Percentiles rank a stretch among this genome's conserved stretches.
Conservation (phyloP, 805 yeast genomes). For the Kuraishia hungarica region DNA sequence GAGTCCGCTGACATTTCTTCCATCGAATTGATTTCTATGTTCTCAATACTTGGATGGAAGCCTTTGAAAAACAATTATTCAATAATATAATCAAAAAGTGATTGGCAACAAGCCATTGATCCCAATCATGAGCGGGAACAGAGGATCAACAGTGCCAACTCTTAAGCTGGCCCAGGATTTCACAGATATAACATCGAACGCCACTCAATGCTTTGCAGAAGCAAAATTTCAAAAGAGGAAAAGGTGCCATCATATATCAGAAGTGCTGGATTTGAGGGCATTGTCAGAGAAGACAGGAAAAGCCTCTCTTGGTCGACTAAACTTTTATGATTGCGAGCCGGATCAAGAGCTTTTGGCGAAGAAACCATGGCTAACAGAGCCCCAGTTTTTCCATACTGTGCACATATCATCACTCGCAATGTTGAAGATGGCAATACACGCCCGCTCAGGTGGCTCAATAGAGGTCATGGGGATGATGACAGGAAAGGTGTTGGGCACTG, state of each 20-base stretch:
- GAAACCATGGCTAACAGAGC: conserved; percentile 51
- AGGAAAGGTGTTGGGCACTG: conserved; percentile 53
- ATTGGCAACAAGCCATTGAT: no score
- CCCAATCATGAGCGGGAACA: not conserved
- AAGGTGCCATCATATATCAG: conserved; percentile 7
- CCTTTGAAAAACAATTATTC: no score
- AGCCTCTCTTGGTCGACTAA: not conserved
- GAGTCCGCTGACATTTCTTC: no score
- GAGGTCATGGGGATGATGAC: conserved; percentile 95
- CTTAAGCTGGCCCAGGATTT: not conserved
- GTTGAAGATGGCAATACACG: conserved; percentile 71
- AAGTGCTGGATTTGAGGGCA: conserved; percentile 2
- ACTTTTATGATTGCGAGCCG: not conserved
- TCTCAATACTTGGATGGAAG: no score
- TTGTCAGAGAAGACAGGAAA: not conserved
- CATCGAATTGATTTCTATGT: no score
- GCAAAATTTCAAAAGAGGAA: conserved; percentile 8
- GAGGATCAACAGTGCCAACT: not conserved
- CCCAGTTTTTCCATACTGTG: conserved; percentile 52
- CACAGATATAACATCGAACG: not conserved
- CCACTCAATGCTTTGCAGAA: conserved; percentile 9
- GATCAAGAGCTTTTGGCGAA: not conserved
- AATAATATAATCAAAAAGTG: no score
- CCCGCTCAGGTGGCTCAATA: conserved; percentile 74
- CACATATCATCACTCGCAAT: conserved; percentile 66